Evolutionary conservation across 164 flowering plant genomes (phyloP), one percentile per base, ranked within the genome.

Genomic region (Berberis vulgaris): DNA sequence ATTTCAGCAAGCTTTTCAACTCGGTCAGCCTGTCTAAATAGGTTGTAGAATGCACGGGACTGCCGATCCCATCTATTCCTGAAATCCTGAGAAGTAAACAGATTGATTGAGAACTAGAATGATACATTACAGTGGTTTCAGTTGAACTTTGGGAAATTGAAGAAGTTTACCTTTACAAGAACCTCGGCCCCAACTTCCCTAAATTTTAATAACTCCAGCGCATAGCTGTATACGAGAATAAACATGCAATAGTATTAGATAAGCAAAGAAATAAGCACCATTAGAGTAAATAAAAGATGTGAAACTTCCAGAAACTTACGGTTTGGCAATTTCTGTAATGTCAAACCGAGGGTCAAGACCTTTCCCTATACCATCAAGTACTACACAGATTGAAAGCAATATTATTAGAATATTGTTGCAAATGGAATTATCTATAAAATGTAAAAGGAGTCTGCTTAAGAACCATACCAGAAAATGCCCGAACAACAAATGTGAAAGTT

Each of bases 261-360:
- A 61, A 49, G 40, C 63, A 47, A 43, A 43, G 43, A 40, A 5
- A 45, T 8, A 26, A n/a, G 45, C 11, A 71, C 43, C 44, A 26
- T 40, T 13, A 67, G 47, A 41, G 43, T 54, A 41, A 62, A 63
- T 10, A 63, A 13, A 43, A 53, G 43, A 13, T 46, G n/a, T 12
- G 8, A 49, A 2, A 40, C 4, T 41, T 46, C 49, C 60, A 63
- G 59, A 67, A 5, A 80, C 97, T 89, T 74, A 94, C 99, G 99
- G 99, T 78, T 87, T 94, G 6, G 99, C 93, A 72, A 94, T 94
- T 71, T 94, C 99, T 59, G 99, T 91, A 45, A 94, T 94, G 72
- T 94, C 97, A 76, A 94, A 94, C 62, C 96, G 87, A 69, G 99
- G 93, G 65, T 94, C 99, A 69, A 94, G 96, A 54, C 99, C 99